Conservation (phyloP, 108 stramenopile genomes). For the Nannochloropsis salina region DNA sequence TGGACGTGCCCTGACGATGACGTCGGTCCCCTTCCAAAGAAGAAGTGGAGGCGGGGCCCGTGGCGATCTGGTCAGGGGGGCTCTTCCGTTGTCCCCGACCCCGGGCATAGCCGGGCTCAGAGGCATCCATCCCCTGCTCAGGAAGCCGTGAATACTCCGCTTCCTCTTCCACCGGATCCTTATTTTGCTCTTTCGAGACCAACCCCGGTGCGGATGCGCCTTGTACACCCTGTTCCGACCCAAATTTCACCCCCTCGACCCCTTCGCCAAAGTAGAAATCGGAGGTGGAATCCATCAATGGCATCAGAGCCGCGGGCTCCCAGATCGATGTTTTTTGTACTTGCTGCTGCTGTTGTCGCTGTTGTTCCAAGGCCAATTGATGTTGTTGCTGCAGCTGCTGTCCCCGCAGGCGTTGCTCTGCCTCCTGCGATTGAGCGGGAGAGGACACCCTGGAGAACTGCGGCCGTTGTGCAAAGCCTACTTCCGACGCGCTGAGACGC, state of each 20-base stretch:
- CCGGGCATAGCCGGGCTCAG: no score
- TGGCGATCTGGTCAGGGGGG: neutral
- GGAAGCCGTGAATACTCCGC: no score
- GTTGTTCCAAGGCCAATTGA: neutral
- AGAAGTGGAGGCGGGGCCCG: neutral
- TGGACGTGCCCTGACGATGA: neutral
- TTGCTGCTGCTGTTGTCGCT: neutral
- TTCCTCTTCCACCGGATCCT: no score
- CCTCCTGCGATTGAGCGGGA: neutral
- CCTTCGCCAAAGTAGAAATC: neutral
- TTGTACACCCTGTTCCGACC: neutral
- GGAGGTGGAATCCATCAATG: neutral
- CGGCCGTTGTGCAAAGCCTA: no score
- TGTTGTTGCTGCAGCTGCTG: conserved; percentile 9
- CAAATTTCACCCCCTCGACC: neutral
- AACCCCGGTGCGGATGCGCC: no score
- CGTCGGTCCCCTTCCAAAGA: neutral
- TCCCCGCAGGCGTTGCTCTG: neutral
- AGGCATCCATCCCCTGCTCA: no score
- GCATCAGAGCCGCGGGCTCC: neutral
- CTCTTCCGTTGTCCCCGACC: neutral
- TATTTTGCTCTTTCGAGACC: no score
- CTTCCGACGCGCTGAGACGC: no score
- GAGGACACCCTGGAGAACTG: no score
- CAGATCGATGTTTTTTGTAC: neutral